These are phyloP conservation scores for Mycena rosella DNA, from an alignment of 768 basidiomycete species.

Conservation along the genomic window DNA sequence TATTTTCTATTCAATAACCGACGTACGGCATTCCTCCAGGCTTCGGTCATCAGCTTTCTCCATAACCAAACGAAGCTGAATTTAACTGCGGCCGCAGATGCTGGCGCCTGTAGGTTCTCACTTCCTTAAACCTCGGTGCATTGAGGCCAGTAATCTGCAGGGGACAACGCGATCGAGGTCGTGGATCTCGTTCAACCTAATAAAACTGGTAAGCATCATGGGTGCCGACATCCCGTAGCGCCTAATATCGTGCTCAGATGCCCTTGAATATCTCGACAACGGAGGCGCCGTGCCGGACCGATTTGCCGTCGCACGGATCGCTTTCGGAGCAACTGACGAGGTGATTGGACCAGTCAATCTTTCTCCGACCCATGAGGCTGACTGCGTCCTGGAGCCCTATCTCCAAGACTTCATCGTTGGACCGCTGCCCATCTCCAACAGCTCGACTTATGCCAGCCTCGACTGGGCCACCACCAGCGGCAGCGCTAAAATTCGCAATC, in stretches of 20 bases:
- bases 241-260: too few relatives aligned
- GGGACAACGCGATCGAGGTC: slow-evolving; percentile 40
- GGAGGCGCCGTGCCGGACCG: slow-evolving; percentile 24
- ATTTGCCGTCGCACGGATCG: slow-evolving; percentile 36
- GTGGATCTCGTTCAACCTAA: slow-evolving; percentile 38
- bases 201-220: slow-evolving; percentile 36
- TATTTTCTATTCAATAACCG: neutral
- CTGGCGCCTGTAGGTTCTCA: slow-evolving; percentile 31
- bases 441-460: slow-evolving; percentile 33
- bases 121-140: neutral
- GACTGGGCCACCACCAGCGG: slow-evolving; percentile 40
- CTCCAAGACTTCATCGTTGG: slow-evolving; percentile 38
- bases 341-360: neutral
- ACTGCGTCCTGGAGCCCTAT: slow-evolving; percentile 23
- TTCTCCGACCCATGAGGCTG: neutral
- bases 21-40: slow-evolving; percentile 10
- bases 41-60: slow-evolving; percentile 37
- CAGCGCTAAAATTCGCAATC: slow-evolving; percentile 37
- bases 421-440: slow-evolving; percentile 37
- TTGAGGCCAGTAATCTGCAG: slow-evolving; percentile 21
- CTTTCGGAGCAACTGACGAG: slow-evolving; percentile 37
- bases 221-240: too few relatives aligned
- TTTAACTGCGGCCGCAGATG: slow-evolving; percentile 35
- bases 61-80: slow-evolving; percentile 38
- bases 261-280: slow-evolving; percentile 35